Base-by-base conservation (phyloP, 176 grass and related monocot species). In the Triticum urartu region DNA sequence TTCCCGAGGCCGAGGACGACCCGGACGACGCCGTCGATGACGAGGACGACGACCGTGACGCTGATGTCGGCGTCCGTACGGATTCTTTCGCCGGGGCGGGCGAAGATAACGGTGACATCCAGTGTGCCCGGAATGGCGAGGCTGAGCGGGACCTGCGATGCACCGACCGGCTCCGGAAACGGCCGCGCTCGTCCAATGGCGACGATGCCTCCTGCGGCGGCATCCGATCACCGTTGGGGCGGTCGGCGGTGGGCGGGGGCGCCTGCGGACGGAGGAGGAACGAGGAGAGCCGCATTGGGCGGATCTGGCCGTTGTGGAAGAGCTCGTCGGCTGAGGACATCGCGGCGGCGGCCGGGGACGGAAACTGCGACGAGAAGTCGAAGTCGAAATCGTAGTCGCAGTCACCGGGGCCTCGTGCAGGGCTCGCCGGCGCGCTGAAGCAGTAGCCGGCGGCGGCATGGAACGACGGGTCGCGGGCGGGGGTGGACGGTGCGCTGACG, bases 251-350 rank as follows among this genome's bases (percentile, higher is more conserved):
- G 3, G 87, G 42, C 33, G 77, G 86, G 5, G 72, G 80, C 72
- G 82, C 83, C 75, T 93, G 86, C n/a, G 91, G 83, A 5, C 85
- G 67, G 75, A 79, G 89, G 14, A 90, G 89, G 66, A 90, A 67
- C 0, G 85, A 87, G 5, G 85, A 10, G 68, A 91, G 81, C 68
- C 85, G 76, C 85, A 84, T 75, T 75, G 89, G 85, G 2, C 91
- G 88, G 95, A 98, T 95, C 91, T 95, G 93, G 20, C 93, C 93
- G 74, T 98, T 93, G 80, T 93, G 58, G 82, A 98, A 98, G 78
- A 98, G 91, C 85, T 98, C 93, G 38, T 95, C 89, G 9, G 95
- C 95, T 5, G 93, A 94, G 68, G 88, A 92, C 95, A 98, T 98
- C 22, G 88, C 78, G 82, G 42, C 83, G 5, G 36, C 22, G 18